Evolutionary conservation across 768 basidiomycete genomes (phyloP), one percentile per base, ranked within the genome.

Genomic region (Rhodotorula kratochvilovae): DNA sequence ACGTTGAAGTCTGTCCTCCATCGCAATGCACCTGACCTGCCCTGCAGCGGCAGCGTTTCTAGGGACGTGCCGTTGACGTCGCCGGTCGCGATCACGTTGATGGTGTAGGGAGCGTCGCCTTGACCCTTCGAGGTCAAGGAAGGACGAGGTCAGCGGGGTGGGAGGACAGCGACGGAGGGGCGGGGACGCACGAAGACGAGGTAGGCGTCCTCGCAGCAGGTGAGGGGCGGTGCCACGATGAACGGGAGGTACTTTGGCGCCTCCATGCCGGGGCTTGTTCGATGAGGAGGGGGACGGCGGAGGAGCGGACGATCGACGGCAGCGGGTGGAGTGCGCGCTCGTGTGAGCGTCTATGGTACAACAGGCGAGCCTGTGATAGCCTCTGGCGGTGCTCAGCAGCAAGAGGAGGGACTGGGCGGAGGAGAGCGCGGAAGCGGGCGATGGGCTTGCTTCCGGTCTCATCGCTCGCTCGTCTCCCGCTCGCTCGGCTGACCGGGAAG

Each of bases 1-100:
- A 25, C 45, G 36, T 65, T 29, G 29, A 70, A 70, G 45, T 70
- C 69, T 17, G 50, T 53, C 1, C 31, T 5, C 64, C 64, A 70
- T 11, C 35, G 7, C 3, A 58, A 35, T 0, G 46, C 31, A 7
- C 69, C 69, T 3, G 64, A 23, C 10, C 21, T 0, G 1, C 42
- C 8, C 33, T 61, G 64, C 2, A 43, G 3, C 5, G 69, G 69
- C 27, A 70, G 60, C 23, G 33, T 31, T 35, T 70, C 69, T 23
- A 70, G 60, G 6, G 54, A 29, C 10, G 54, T 51, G 27, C 59
- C 59, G 29, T 29, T 55, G 8, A 33, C n/a, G 13, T 66, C 45
- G 10, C 64, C 64, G 5, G 57, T 61, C 6, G 64, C 53, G 23
- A 66, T 36, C 16, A 70, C 35, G 11, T 39, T 16, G 64, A 70